Conservation (phyloP, 2,329 filamentous ascomycete species). For the Metarhizium anisopliae region DNA sequence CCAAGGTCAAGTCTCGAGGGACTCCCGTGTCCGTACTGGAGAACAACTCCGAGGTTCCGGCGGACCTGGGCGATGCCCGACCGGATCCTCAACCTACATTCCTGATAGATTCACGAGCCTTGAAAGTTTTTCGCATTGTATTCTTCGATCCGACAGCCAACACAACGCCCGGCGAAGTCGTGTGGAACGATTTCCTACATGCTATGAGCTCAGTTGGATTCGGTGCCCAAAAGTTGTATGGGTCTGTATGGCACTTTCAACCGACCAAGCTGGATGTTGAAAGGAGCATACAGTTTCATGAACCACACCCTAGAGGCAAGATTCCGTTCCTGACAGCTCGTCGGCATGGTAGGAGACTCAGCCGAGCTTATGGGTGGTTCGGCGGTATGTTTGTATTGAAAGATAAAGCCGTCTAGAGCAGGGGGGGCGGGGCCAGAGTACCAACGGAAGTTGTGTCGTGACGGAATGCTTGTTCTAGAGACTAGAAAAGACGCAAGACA, state of each 20-base stretch:
- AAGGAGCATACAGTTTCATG: slow-evolving; percentile 49
- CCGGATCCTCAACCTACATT: slow-evolving; percentile 4
- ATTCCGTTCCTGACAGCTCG: slow-evolving; percentile 37
- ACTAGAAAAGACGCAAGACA: too few species aligned
- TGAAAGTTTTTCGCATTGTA: slow-evolving; percentile 30
- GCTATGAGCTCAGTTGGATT: slow-evolving; percentile 44
- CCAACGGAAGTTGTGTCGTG: too few species aligned
- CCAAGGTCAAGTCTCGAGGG: too few species aligned
- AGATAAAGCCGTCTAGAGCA: neutral
- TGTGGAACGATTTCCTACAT: slow-evolving; percentile 45
- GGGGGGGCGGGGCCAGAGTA: too few species aligned
- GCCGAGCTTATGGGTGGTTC: slow-evolving; percentile 41
- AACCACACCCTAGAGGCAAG: slow-evolving; percentile 47
- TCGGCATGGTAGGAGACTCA: slow-evolving; percentile 37
- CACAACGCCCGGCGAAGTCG: slow-evolving; percentile 34
- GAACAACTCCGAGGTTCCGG: too few species aligned
- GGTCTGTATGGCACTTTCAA: slow-evolving; percentile 52
- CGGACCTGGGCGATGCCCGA: too few species aligned
- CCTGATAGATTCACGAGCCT: slow-evolving; percentile 20
- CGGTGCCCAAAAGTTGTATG: slow-evolving; percentile 45
- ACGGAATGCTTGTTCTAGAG: too few species aligned
- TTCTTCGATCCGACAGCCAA: slow-evolving; percentile 28
- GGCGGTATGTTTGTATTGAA: slow-evolving; percentile 32
- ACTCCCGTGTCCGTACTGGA: too few species aligned
- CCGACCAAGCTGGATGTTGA: slow-evolving; percentile 30